Conservation (phyloP, 192 early-diverging fungal genomes). For the Kappamyces sp. region DNA sequence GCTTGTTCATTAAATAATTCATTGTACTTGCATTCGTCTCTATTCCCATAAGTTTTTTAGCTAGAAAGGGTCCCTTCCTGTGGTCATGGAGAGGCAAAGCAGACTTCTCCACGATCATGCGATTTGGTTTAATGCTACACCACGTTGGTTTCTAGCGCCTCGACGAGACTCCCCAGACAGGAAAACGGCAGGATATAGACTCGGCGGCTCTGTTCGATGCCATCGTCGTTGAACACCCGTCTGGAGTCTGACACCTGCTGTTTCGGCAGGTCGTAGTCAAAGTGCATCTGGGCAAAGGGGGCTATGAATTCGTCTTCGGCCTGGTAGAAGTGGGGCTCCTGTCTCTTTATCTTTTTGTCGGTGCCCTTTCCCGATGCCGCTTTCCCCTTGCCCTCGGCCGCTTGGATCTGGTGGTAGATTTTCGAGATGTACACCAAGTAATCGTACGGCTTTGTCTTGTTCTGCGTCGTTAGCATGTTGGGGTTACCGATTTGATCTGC, state of each 20-base stretch:
- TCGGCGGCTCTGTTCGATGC: conserved; percentile 65
- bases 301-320: conserved; percentile 89
- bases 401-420: conserved; percentile 72
- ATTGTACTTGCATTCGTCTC: too few relatives aligned
- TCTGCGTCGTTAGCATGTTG: conserved; percentile 15
- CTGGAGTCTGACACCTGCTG: conserved; percentile 63
- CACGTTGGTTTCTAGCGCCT: too few relatives aligned
- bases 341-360: conserved; percentile 25
- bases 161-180: too few relatives aligned
- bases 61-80: too few relatives aligned
- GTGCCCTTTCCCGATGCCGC: conserved; percentile 25
- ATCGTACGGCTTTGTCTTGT: conserved; percentile 72
- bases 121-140: too few relatives aligned
- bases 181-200: conserved; percentile 53
- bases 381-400: conserved; percentile 31
- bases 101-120: too few relatives aligned
- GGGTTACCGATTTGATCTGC: conserved; percentile 62
- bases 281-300: conserved; percentile 62
- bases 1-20: too few relatives aligned
- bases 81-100: too few relatives aligned
- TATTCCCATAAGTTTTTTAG: too few relatives aligned
- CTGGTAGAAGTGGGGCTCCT: conserved; percentile 70
- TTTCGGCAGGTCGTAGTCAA: conserved; percentile 79
- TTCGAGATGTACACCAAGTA: conserved; percentile 76
- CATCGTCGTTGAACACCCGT: conserved; percentile 78